Conservation (phyloP, 2,329 filamentous ascomycete species). For the Trichoderma guizhouense region DNA sequence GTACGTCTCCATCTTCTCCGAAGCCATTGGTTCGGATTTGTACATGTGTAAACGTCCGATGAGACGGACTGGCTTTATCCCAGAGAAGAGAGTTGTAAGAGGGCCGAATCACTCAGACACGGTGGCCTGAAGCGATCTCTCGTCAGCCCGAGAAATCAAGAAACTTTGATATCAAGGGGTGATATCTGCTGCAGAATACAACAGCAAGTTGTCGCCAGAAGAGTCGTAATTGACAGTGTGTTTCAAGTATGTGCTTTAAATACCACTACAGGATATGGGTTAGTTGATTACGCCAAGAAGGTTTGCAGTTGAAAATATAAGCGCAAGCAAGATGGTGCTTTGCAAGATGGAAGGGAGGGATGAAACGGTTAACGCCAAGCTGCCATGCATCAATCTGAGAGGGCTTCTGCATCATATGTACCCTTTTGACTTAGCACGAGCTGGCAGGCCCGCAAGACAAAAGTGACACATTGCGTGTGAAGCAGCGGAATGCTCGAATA, state of each 20-base stretch:
- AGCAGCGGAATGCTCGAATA: slow-evolving; percentile 20
- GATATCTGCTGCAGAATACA: background rate
- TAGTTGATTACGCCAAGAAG: background rate
- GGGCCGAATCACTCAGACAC: slow-evolving; percentile 14
- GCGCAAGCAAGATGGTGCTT: background rate
- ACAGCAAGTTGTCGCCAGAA: background rate
- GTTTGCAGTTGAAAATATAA: background rate
- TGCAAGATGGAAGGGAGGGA: background rate
- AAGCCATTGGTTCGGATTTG: slow-evolving; percentile 16
- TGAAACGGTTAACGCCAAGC: background rate
- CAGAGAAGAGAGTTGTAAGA: background rate
- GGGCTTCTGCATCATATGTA: background rate
- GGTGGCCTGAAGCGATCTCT: slow-evolving; percentile 12
- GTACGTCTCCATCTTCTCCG: slow-evolving; percentile 83
- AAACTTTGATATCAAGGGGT: background rate
- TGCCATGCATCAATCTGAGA: slow-evolving; percentile 26
- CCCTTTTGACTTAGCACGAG: slow-evolving; percentile 18
- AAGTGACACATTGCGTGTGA: slow-evolving; percentile 15
- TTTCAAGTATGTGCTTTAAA: background rate
- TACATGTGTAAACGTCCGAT: slow-evolving; percentile 16
- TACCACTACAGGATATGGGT: background rate
- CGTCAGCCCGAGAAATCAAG: background rate
- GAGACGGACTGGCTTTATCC: background rate
- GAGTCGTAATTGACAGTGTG: background rate
- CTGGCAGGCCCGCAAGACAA: slow-evolving; percentile 22